Base-by-base conservation (phyloP, 1,139 yeast species). In the Zhuliangozyma parablackwelliae region DNA sequence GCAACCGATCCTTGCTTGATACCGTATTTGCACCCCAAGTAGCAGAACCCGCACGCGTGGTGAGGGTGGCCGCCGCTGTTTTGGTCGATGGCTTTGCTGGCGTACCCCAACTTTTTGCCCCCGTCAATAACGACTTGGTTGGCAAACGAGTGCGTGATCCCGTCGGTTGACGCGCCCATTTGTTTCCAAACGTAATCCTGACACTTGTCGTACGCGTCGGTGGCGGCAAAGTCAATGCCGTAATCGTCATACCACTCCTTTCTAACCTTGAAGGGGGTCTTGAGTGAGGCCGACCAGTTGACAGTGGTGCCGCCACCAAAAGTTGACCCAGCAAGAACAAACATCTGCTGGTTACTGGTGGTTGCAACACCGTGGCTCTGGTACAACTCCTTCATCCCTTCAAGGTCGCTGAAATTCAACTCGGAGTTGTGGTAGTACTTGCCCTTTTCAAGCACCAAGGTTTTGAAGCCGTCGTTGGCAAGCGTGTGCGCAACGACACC, bases 271-370 rank as follows among this genome's bases (percentile, higher is more conserved):
- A 70, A 73, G 1, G 80, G 79, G 1, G 83, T 73, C 38, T 61
- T 67, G 41, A 78, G 51, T 45, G 75, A 65, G 9, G 82, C 82
- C n/a, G 77, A 69, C 83, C 83, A 78, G 53, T 78, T 78, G 33
- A 78, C 72, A 5, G 82, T 75, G 6, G 78, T 61, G 4, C 82
- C 83, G 9, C 83, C 83, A 7, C 83, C 83, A 44, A 78, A 71
- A 1, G 78, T 74, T 1, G 79, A 49, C 2, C 82, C 83, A 0
- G 82, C 80, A 35, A 76, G 54, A 3, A 75, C 45, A 23, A 63
- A 51, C 28, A 70, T 37, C 34, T 64, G 69, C 42, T 68, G 75
- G 34, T 60, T 60, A 4, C 52, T 41, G 8, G 66, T 47, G 11
- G 70, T 37, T 3, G 69, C 23, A 2, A 54, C 43, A 5, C 79